Base-by-base conservation (phyloP, 2,329 filamentous ascomycete genomes). In the Mycogone perniciosa region DNA sequence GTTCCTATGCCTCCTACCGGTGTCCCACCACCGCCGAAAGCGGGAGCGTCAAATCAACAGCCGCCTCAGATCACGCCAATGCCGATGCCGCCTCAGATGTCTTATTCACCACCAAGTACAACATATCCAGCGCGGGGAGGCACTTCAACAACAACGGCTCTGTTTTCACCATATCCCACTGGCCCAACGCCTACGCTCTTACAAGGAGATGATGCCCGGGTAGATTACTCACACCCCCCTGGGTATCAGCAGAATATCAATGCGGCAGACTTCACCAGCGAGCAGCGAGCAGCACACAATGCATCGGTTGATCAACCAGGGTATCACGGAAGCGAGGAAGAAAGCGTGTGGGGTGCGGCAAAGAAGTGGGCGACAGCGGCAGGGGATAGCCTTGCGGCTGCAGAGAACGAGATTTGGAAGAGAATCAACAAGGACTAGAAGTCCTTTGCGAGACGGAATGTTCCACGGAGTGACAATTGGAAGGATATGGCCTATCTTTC, bases 321-420 rank as follows among this genome's bases (percentile, higher is more conserved):
- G 3, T 44, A 44, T 4, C 57, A 57, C 56, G 63, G 63, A 27
- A 61, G 62, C 29, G 62, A 63, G 29, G 72, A 72, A 13, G 70
- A 71, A 3, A 72, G 75, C n/a, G 66, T 81, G 5, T 81, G 78
- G 77, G 72, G 71, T 50, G 66, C 75, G 43, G 79, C 79, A 8
- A 81, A 77, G 70, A 81, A 79, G 63, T 75, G 77, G 71, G 79
- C 76, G 42, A 68, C 73, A 53, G 74, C 73, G 33, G 81, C 80
- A 6, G 80, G 81, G 46, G 75, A 76, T 54, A 79, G 75, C 62
- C 65, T 85, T 30, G 76, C 74, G 7, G 77, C 75, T 10, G 80
- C 79, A 10, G 81, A 85, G 69, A 71, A 69, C 46, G 79, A 83
- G 64, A 75, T 85, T 27, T 85, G 81, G 81, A 77, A 75, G 66